A percentile compares a stretch with the other conserved stretches of the same genome.
phyloP scores from a whole-genome alignment of 257 asterid species.

The Penstemon eatonii region DNA sequence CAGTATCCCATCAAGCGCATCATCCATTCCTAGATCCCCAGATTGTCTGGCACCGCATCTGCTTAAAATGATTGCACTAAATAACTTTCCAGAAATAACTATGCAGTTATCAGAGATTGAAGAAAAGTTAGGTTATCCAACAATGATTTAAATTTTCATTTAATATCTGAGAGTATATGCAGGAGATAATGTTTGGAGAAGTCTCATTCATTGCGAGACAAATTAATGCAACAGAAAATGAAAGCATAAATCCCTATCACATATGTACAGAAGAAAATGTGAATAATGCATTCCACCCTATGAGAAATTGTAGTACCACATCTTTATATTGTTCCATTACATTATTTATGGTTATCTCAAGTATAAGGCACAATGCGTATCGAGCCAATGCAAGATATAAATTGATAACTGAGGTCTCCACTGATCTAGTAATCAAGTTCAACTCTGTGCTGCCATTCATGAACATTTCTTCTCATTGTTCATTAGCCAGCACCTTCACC shows the following conservation, averaged over 20 bases:
- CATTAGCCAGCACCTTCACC: neutral
- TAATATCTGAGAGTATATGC: slow-evolving; percentile 18
- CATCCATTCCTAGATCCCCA: slow-evolving; percentile 77
- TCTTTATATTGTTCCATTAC: slow-evolving; percentile 1
- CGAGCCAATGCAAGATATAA: slow-evolving; percentile 1
- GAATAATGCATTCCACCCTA: neutral
- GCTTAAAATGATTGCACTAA: slow-evolving; percentile 33
- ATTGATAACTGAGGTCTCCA: slow-evolving; percentile 14
- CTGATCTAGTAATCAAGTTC: neutral
- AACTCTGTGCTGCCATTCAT: neutral
- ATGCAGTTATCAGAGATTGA: slow-evolving; percentile 5
- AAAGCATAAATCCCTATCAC: neutral
- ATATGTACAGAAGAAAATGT: slow-evolving; percentile 1
- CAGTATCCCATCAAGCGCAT: slow-evolving; percentile 94
- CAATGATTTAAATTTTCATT: slow-evolving; percentile 4
- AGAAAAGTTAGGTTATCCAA: slow-evolving; percentile 14
- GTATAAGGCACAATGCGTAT: slow-evolving; percentile 5
- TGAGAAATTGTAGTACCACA: neutral
- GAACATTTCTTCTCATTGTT: neutral
- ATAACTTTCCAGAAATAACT: slow-evolving; percentile 4
- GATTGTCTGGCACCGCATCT: slow-evolving; percentile 97
- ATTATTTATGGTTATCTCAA: neutral
- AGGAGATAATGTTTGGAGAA: slow-evolving; percentile 16
- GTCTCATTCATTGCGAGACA: slow-evolving; percentile 14
- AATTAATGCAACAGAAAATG: slow-evolving; percentile 5